Evolutionary conservation across 768 basidiomycete species (phyloP), one percentile per base, ranked within the genome.

Genomic region (Boletus eberwhitei): DNA sequence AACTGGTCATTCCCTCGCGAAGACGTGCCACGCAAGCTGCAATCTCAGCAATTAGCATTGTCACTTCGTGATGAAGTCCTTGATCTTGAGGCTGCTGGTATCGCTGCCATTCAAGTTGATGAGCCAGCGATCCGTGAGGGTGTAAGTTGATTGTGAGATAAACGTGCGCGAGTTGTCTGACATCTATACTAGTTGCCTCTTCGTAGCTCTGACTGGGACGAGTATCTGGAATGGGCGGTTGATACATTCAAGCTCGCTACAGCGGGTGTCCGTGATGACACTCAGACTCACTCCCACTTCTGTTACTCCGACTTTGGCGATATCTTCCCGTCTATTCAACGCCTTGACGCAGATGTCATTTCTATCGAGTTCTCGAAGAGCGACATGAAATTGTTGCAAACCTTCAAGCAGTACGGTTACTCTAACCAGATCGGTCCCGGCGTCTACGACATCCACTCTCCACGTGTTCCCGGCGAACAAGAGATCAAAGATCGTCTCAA

Each of bases 1-100:
- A 98, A 98, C 83, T 99, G 97, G 97, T 98, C 97, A 34, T 99
- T 99, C 95, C 97, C 97, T 68, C 96, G 97, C 74, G 93, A 93
- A 62, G 97, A 99, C 71, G 89, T 98, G 62, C 85, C 89, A 51
- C 91, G 92, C 71, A 96, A 98, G 77, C 74, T 95, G 61, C 97
- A 99, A 78, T 94, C 93, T 72, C 93, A 95, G 81, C 97, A 99
- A 74, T 85, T 99, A 62, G 97, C 97, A 52, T 84, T 99, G 60
- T 88, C 97, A 52, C 92, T 99, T 70, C 94, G 97, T 62, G 97
- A 98, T 69, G 97, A 99, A 74, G 97, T 99, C 59, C 62, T 93
- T 62, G 97, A 99, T 78, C 90, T 98, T 65, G 93, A 95, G 78
- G 88, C 88, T 73, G 97, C 93, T 58, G 93, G 93, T 58, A 98